Percentiles rank a stretch among this genome's conserved stretches.
These are phyloP conservation scores for Candida nanaspora DNA, from an alignment of 805 yeast species.

Conservation along the genomic window DNA sequence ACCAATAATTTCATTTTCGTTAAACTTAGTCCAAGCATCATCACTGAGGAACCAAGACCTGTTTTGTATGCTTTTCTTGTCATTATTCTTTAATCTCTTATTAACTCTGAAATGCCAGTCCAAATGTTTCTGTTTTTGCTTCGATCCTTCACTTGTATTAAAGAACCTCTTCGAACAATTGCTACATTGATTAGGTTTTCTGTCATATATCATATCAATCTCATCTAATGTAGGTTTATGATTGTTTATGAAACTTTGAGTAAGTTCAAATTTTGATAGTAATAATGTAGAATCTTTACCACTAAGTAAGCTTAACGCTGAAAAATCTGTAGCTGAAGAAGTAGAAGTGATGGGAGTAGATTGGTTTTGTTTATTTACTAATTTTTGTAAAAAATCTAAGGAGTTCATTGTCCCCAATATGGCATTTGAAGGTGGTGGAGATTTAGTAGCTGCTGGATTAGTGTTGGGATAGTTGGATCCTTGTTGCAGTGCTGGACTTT, in stretches of 20 bases:
- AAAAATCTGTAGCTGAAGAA: conserved; percentile 3
- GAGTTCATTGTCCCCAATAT: background rate
- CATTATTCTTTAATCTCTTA: conserved; percentile 50
- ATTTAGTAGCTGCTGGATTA: conserved; percentile 1
- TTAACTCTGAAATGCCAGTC: conserved; percentile 97
- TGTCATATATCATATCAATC: conserved; percentile 41
- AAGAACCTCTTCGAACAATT: conserved; percentile 85
- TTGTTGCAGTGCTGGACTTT: background rate
- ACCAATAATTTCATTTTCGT: conserved; percentile 57
- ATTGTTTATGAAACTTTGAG: conserved; percentile 29
- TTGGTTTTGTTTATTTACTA: conserved; percentile 4
- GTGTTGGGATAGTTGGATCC: background rate
- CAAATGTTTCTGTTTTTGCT: conserved; percentile 56
- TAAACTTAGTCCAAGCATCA: conserved; percentile 65
- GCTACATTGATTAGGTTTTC: conserved; percentile 73
- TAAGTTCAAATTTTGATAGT: conserved; percentile 16
- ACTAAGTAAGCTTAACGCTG: background rate
- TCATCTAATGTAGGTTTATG: conserved; percentile 28
- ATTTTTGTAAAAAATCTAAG: conserved; percentile 10
- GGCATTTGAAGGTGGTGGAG: conserved; percentile 5
- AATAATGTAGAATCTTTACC: conserved; percentile 1
- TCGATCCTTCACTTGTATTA: conserved; percentile 47
- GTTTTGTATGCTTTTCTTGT: conserved; percentile 52
- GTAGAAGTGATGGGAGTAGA: too few species aligned
- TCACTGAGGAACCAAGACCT: conserved; percentile 78